Percentiles rank a stretch among this genome's conserved stretches.
These are phyloP conservation scores for Castanospermum australe DNA, from an alignment of 306 rosid genomes.

Conservation along the genomic window DNA sequence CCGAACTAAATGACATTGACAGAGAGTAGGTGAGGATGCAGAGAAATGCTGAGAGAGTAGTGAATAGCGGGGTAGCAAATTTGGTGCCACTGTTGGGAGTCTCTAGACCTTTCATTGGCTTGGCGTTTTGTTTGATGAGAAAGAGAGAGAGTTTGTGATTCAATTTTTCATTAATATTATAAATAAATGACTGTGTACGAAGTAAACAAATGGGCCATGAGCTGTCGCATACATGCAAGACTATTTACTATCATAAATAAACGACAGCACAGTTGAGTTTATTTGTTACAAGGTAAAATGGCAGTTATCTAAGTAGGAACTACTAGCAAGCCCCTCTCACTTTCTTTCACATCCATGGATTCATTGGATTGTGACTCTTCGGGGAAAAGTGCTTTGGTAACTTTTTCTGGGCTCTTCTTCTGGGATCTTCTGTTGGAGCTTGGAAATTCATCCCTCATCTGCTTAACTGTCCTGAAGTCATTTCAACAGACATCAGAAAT, in stretches of 20 bases:
- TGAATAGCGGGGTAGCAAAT: constrained; percentile 38
- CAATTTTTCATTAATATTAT: not conserved
- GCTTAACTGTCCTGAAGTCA: no score
- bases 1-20: constrained; percentile 33
- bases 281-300: not conserved
- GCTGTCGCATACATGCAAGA: constrained; percentile 29
- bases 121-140: not conserved
- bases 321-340: not conserved
- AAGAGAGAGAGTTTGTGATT: not conserved
- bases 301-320: not conserved
- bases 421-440: not conserved
- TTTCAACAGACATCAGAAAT: no score
- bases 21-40: constrained; percentile 56
- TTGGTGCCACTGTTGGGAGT: not conserved
- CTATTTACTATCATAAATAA: not conserved
- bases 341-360: not conserved
- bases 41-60: constrained; percentile 39
- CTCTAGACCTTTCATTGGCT: constrained; percentile 22
- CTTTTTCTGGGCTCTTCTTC: not conserved
- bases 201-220: constrained; percentile 25
- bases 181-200: not conserved
- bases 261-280: not conserved
- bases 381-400: not conserved
- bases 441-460: not conserved
- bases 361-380: not conserved